Base-by-base conservation (phyloP, 2,329 filamentous ascomycete species). In the Cordyceps cicadae region DNA sequence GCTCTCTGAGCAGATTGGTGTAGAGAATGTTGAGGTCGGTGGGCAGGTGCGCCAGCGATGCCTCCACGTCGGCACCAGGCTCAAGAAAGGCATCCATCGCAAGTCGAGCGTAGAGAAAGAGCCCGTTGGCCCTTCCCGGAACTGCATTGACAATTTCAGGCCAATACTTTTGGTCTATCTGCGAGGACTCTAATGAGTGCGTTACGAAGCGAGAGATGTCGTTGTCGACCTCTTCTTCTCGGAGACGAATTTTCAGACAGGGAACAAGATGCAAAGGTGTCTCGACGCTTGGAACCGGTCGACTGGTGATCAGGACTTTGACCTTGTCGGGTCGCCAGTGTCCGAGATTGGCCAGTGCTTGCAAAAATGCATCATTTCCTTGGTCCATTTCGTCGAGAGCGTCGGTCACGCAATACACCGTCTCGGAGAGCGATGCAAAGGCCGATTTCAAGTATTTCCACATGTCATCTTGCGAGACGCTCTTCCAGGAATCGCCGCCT, bases 321-420 rank as follows among this genome's bases (percentile, higher is more conserved):
- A 78, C 66, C 8, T 63, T 66, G 0, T 51, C 56, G 1, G 75
- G 70, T 3, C 62, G 64, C 65, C 66, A 68, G 5, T 67, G 62
- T 0, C 71, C 73, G 0, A 80, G 66, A 0, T 63, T 56, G 1
- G 66, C 68, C 0, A 80, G 65, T 2, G 64, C 54, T 3, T 69
- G 52, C 2, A 78, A 62, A 34, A 79, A 76, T 0, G 62, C 43
- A 3, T 72, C 70, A 17, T 75, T 66, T 0, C 67, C 72, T n/a
- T 66, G 45, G 46, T 77, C 74, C 72, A 80, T 79, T 65, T 81
- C 78, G 62, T 81, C 79, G 2, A 80, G 67, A 0, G 76, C 77
- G 62, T 79, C 77, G 0, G 70, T 69, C 2, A 80, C 68, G 39
- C 72, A 75, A 55, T 74, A 79, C 0, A 70, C 74, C 3, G 59